Percentiles rank a stretch among this genome's conserved stretches.
phyloP scores from a whole-genome alignment of 2,329 filamentous ascomycete species.

The Arthrinium puccinioides region DNA sequence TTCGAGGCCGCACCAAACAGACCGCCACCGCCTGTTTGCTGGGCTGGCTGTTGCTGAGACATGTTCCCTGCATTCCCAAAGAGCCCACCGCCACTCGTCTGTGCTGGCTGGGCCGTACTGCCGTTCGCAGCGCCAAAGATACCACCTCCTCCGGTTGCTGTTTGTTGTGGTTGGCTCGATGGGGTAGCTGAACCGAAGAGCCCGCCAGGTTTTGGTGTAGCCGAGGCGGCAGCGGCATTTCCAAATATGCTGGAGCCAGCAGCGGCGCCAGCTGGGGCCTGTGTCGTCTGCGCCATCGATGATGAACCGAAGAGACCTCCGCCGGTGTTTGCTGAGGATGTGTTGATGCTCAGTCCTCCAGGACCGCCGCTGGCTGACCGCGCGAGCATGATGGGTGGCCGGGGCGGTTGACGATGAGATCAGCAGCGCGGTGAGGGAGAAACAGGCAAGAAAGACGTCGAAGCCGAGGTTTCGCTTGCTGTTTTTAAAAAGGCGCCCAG shows the following conservation, averaged over 20 bases:
- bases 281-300: constrained; percentile 9
- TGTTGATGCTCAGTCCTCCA: constrained; percentile 57
- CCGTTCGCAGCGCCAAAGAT: constrained; percentile 13
- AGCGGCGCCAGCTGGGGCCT: constrained; percentile 10
- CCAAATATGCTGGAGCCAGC: constrained; percentile 12
- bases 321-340: constrained; percentile 46
- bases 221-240: constrained; percentile 14
- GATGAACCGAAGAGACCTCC: constrained; percentile 22
- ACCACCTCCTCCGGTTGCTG: constrained; percentile 10
- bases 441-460: too few relatives aligned
- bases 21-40: constrained; percentile 16
- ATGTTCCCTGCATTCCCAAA: constrained; percentile 14
- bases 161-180: constrained; percentile 9
- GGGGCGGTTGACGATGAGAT: too few relatives aligned
- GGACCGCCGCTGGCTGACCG: constrained; percentile 29
- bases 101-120: constrained; percentile 11
- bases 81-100: constrained; percentile 15
- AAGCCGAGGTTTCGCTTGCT: too few relatives aligned
- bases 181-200: constrained; percentile 11
- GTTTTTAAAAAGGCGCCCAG: too few relatives aligned
- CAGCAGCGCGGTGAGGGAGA: too few relatives aligned
- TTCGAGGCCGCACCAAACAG: constrained; percentile 21
- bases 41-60: background rate
- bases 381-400: background rate
- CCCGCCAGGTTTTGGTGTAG: constrained; percentile 13